Evolutionary conservation across 2,329 filamentous ascomycete species (phyloP).

Genomic region (Karstenula rhodostoma): DNA sequence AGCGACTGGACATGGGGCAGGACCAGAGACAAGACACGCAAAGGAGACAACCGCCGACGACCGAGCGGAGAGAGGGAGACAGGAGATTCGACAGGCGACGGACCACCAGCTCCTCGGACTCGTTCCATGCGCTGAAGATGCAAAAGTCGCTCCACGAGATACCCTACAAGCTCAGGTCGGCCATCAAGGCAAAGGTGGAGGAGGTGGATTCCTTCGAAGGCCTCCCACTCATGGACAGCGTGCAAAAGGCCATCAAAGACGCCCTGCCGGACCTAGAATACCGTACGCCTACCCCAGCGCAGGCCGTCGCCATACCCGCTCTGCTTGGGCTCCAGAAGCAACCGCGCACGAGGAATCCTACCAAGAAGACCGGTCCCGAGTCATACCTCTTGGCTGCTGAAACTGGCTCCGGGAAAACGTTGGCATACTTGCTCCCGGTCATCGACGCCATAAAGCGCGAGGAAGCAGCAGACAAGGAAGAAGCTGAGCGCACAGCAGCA

Average conservation of each 20-base stretch:
- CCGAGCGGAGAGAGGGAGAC: conserved; percentile 9
- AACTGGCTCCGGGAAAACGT: conserved; percentile 95
- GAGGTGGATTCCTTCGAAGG: conserved; percentile 81
- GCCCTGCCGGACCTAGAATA: conserved; percentile 78
- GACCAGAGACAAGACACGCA: conserved; percentile 23
- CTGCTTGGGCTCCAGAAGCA: conserved; percentile 68
- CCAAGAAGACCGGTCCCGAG: conserved; percentile 55
- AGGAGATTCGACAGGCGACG: conserved; percentile 31
- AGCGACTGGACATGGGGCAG: conserved; percentile 19
- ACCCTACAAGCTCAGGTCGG: conserved; percentile 73
- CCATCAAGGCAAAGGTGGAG: conserved; percentile 67
- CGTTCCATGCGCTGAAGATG: conserved; percentile 92
- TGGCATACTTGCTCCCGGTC: conserved; percentile 87
- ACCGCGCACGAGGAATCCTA: conserved; percentile 38
- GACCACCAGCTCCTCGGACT: conserved; percentile 56
- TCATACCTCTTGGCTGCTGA: conserved; percentile 90
- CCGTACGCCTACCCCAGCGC: conserved; percentile 84
- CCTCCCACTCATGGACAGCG: conserved; percentile 75
- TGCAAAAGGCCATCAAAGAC: conserved; percentile 79
- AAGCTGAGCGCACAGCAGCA: conserved; percentile 60
- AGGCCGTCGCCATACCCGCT: conserved; percentile 85
- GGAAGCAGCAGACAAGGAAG: conserved; percentile 63
- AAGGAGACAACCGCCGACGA: background rate
- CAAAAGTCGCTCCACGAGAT: conserved; percentile 79
- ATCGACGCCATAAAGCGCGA: conserved; percentile 85